These are phyloP conservation scores for Cyclotella atomus DNA, from an alignment of 108 stramenopile species.

Conservation along the genomic window DNA sequence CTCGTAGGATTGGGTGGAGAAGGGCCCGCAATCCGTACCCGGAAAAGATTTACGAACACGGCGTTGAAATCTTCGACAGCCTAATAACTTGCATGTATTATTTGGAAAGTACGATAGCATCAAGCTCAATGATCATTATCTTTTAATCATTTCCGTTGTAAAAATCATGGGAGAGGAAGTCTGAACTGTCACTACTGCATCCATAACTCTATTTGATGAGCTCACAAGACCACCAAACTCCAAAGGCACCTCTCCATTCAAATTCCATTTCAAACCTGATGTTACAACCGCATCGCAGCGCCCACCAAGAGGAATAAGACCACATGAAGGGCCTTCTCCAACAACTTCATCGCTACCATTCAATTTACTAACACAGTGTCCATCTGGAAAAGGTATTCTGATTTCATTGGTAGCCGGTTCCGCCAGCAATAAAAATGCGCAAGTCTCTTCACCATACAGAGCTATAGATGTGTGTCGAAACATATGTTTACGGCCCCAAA, in stretches of 20 bases:
- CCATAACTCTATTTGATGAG: constrained; percentile 73
- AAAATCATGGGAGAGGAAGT: constrained; percentile 67
- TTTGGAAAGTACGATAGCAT: too few relatives aligned
- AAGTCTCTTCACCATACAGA: constrained; percentile 76
- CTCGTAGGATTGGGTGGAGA: too few relatives aligned
- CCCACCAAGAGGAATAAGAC: constrained; percentile 73
- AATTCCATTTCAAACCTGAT: constrained; percentile 80
- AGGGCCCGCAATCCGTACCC: too few relatives aligned
- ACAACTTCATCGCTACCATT: not conserved
- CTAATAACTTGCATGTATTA: too few relatives aligned
- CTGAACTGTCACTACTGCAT: constrained; percentile 52
- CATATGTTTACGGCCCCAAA: constrained; percentile 55
- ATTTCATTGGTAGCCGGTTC: constrained; percentile 53
- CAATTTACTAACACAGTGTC: not conserved
- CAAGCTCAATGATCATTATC: not conserved
- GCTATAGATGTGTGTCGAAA: constrained; percentile 52
- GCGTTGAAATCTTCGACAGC: too few relatives aligned
- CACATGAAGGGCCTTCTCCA: constrained; percentile 86
- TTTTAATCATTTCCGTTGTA: constrained; percentile 62
- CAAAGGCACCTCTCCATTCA: constrained; percentile 64
- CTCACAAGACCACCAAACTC: constrained; percentile 86
- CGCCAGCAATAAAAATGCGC: constrained; percentile 62
- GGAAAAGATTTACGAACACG: too few relatives aligned
- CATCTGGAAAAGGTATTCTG: constrained; percentile 45
- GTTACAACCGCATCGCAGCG: constrained; percentile 66